These are phyloP conservation scores for Oropetium thomaeum DNA, from an alignment of 176 grass and related monocot genomes.

Conservation along the genomic window DNA sequence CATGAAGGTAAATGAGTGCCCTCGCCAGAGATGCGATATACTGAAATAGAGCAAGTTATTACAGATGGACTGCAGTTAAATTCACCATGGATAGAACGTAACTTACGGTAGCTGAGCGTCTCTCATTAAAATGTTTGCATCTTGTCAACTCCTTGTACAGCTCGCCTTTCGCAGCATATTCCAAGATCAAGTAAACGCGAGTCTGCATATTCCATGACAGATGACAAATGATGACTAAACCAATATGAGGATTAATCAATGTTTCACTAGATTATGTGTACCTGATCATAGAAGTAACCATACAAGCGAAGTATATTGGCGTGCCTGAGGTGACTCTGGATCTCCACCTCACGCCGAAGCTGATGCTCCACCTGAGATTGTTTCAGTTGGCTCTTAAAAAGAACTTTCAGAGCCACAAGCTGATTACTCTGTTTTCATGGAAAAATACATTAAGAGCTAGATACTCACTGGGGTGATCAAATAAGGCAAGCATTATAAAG, in stretches of 20 bases:
- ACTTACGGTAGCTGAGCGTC: conserved; percentile 79
- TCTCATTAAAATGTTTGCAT: conserved; percentile 81
- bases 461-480: neutral
- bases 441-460: conserved; percentile 7
- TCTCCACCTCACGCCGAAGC: conserved; percentile 79
- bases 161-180: conserved; percentile 90
- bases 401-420: conserved; percentile 89
- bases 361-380: conserved; percentile 94
- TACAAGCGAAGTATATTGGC: conserved; percentile 82
- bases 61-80: neutral
- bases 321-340: conserved; percentile 85
- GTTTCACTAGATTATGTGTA: neutral
- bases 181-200: conserved; percentile 87
- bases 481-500: conserved; percentile 2
- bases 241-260: neutral
- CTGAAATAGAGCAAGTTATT: conserved; percentile 30
- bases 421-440: conserved; percentile 63
- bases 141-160: conserved; percentile 94
- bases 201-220: conserved; percentile 40
- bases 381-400: conserved; percentile 95
- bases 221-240: conserved; percentile 27
- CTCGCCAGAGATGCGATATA: conserved; percentile 81
- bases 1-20: conserved; percentile 83
- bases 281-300: conserved; percentile 96
- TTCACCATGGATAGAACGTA: neutral